Evolutionary conservation across 108 stramenopile genomes (phyloP), one percentile per base, ranked within the genome.

Genomic region (Ochromonas danica): DNA sequence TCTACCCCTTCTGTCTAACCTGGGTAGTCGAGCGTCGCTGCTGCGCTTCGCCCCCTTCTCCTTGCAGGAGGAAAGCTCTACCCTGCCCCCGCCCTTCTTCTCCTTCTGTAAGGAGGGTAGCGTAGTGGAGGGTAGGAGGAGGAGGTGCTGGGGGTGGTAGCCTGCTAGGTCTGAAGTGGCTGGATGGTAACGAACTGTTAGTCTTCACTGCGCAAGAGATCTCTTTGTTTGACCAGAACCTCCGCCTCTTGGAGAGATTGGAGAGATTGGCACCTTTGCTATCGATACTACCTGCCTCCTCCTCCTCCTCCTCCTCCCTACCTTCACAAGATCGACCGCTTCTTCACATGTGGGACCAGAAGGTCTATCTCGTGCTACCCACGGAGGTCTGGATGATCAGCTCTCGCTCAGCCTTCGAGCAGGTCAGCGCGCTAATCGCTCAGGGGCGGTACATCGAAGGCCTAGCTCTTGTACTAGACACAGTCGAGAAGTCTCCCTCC

Each of bases 401-500:
- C 31, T 67, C 31, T 31, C 63, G 31, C 17, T 67, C 63, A 67
- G 17, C 30, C 31, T 67, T 67, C 31, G 63, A 67, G 31, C 17
- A 31, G 31, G 63, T 33, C 63, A 67, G 31, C 63, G 31, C 17
- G 31, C 31, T 67, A 33, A 67, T 67, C 31, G 30, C 17, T 67
- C 30, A 67, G 30, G 63, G 63, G 30, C 63, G 31, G 63, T 67
- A 33, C 30, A 31, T 67, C 30, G 63, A 67, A 67, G 63, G 30
- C 31, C 63, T 67, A 33, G 63, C 63, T 31, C 31, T 67, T 31
- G 31, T 67, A 67, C 31, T 67, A 67, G 63, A 67, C 31, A 67
- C 17, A 31, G 63, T 67, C 30, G 63, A 22, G 30, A 67, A 67
- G 31, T 67, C 63, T 31, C 63, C 63, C 63, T 67, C 10, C 63